Evolutionary conservation across 202 grass and related monocot species (phyloP), one percentile per base, ranked within the genome.

Genomic region (Bolboschoenoplectus hybrid): DNA sequence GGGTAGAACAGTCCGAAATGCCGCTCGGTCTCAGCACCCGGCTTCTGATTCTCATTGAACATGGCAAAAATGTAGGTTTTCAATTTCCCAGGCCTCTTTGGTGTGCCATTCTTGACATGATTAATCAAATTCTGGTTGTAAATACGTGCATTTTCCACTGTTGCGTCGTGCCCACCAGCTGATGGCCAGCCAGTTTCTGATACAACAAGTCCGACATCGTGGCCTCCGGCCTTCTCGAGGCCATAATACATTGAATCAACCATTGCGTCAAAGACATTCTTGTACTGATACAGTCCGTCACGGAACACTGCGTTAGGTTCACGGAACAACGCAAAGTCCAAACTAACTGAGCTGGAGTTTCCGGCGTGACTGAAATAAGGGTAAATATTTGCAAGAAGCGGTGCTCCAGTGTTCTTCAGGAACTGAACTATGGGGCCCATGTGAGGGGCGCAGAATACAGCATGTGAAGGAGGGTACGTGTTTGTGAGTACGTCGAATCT

Each of bases 101-200:
- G 50, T 10, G 9, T 52, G 50, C 50, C 26, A 26, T 26, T 52
- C 47, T 50, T 12, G 6, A 52, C 12, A 52, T 52, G 50, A 1
- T 3, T 1, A 52, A 52, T 10, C 50, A 52, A 52, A 52, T 12
- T 52, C 12, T 52, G 50, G 8, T 52, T 52, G 50, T 52, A 94
- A 1, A 77, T 90, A 85, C 39, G 79, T 5, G 88, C 92, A 67
- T 92, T 94, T 55, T 85, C 86, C 34, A 87, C 56, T 13, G 92
- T 73, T 43, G 90, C 90, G 26, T 45, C 88, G 2, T 41, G 36
- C 12, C 88, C 85, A 32, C 90, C 86, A 9, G 45, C 91, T n/a
- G 94, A 91, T 32, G 94, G 94, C 91, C 91, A 94, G 16, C 91
- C 91, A 0, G 81, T 94, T 88, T 97, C 91, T 4, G 94, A 97